A percentile compares a stretch with the other conserved stretches of the same genome.
phyloP scores from a whole-genome alignment of 2,329 filamentous ascomycete genomes.

The Zymoseptoria ardabiliae region DNA sequence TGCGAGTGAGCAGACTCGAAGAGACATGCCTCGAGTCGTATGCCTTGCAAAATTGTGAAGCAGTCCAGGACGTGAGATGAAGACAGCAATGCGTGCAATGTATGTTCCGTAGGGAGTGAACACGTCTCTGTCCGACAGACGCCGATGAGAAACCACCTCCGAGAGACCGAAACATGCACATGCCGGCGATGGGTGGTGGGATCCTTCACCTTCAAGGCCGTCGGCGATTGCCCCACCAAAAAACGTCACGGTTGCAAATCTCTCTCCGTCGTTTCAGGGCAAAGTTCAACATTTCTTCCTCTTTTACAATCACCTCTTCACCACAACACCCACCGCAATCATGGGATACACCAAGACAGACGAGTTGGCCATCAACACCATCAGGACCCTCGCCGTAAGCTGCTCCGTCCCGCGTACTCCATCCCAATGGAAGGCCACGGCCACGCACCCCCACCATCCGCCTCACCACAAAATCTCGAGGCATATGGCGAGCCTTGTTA shows the following conservation, averaged over 20 bases:
- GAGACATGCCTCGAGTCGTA: not conserved
- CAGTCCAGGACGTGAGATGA: not conserved
- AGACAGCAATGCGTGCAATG: no score
- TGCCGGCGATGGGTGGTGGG: no score
- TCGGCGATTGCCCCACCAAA: not conserved
- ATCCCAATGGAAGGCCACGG: not conserved
- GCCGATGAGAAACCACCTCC: not conserved
- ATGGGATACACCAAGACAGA: slow-evolving; percentile 90
- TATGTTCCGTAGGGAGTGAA: not conserved
- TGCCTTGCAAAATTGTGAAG: not conserved
- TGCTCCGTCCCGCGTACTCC: slow-evolving; percentile 4
- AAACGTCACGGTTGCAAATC: not conserved
- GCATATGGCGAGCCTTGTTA: not conserved
- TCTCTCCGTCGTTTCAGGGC: not conserved
- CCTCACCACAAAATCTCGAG: slow-evolving; percentile 5
- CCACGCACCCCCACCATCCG: not conserved
- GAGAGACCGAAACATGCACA: not conserved
- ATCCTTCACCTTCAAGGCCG: no score
- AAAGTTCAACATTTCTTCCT: not conserved
- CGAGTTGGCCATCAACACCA: slow-evolving; percentile 93
- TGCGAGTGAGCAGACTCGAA: not conserved
- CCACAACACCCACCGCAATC: slow-evolving; percentile 27
- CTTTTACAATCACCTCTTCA: slow-evolving; percentile 3
- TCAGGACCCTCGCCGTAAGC: slow-evolving; percentile 87
- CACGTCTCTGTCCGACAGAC: not conserved